Evolutionary conservation across 169 alveolate genomes (phyloP).

Genomic region (Cryptosporidium ryanae): DNA sequence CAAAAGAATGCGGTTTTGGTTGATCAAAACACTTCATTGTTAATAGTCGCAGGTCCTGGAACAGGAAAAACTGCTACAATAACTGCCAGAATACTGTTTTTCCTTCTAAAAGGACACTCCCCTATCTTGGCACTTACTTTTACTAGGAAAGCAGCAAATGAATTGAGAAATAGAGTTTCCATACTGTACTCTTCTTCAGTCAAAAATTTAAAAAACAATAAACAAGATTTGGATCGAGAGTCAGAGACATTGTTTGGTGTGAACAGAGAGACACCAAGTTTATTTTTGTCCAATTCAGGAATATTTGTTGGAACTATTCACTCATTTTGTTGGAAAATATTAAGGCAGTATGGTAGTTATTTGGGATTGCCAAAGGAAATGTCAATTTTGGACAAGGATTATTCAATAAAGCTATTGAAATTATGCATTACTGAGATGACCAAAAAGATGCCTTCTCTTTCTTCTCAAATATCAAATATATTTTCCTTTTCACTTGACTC

Average conservation of each 20-base stretch:
- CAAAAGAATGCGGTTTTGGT: slow-evolving; percentile 80
- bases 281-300: slow-evolving; percentile 16
- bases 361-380: slow-evolving; percentile 72
- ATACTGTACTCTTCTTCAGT: slow-evolving; percentile 50
- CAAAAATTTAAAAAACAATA: neutral
- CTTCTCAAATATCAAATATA: slow-evolving; percentile 27
- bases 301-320: slow-evolving; percentile 79
- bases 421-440: slow-evolving; percentile 25
- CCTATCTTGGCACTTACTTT: slow-evolving; percentile 81
- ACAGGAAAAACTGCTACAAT: slow-evolving; percentile 85
- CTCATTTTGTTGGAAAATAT: slow-evolving; percentile 78
- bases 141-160: slow-evolving; percentile 80
- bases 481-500: slow-evolving; percentile 2
- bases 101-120: slow-evolving; percentile 75
- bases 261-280: neutral
- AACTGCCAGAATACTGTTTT: slow-evolving; percentile 82
- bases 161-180: slow-evolving; percentile 76
- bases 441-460: neutral
- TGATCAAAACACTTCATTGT: slow-evolving; percentile 76
- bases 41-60: slow-evolving; percentile 87
- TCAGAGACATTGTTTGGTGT: neutral
- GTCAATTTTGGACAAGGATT: slow-evolving; percentile 36
- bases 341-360: slow-evolving; percentile 64
- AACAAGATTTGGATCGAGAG: neutral
- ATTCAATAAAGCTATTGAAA: slow-evolving; percentile 14